Conservation (phyloP, 1,139 yeast species). For the Yamadazyma taylorii region DNA sequence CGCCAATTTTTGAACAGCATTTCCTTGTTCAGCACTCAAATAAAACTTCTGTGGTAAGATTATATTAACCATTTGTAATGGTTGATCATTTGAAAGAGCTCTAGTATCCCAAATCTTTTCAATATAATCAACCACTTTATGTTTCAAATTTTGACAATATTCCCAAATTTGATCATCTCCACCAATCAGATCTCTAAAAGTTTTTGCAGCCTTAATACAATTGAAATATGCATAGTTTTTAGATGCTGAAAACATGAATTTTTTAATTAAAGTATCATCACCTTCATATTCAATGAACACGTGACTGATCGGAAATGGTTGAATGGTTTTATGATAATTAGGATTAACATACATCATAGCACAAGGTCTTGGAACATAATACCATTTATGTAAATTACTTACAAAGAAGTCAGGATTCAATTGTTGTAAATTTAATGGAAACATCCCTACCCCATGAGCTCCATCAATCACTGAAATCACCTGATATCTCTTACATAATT, state of each 20-base stretch:
- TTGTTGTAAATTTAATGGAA: constrained; percentile 40
- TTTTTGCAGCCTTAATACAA: constrained; percentile 39
- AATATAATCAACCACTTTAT: constrained; percentile 36
- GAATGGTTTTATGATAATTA: constrained; percentile 49
- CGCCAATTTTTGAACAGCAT: neutral
- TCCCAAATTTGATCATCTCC: constrained; percentile 56
- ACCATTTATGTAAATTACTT: constrained; percentile 73
- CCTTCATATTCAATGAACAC: constrained; percentile 28
- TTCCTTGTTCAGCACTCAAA: constrained; percentile 9
- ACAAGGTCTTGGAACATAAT: constrained; percentile 56
- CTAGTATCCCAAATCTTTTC: constrained; percentile 39
- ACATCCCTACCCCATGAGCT: constrained; percentile 66
- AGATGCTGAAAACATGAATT: constrained; percentile 42
- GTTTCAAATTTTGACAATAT: constrained; percentile 42
- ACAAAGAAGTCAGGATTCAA: constrained; percentile 62
- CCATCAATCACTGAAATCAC: constrained; percentile 67
- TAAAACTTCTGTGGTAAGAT: constrained; percentile 40
- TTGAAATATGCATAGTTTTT: constrained; percentile 27
- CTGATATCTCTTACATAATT: constrained; percentile 46
- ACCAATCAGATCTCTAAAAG: constrained; percentile 51
- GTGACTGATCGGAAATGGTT: constrained; percentile 58
- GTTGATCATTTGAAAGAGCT: constrained; percentile 30
- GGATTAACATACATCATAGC: constrained; percentile 61
- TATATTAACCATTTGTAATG: constrained; percentile 23
- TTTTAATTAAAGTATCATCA: constrained; percentile 33